Conservation (phyloP, 2,329 filamentous ascomycete species). For the Sclerotinia minor region DNA sequence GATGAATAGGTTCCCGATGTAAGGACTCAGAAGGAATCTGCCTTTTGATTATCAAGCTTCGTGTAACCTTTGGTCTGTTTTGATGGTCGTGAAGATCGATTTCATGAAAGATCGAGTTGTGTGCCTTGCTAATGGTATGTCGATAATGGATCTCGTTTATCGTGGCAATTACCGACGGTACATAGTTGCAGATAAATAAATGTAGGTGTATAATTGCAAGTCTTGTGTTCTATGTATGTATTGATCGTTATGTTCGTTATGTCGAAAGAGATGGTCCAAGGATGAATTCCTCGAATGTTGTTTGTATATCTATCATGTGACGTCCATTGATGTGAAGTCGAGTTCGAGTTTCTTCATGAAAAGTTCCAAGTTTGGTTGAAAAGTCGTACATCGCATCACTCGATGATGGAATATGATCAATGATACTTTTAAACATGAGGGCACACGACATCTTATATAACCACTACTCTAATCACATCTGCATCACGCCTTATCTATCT, state of each 20-base stretch:
- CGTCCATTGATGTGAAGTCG: not conserved
- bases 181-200: not conserved
- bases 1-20: not conserved
- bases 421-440: not conserved
- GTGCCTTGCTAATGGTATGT: not conserved
- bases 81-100: not conserved
- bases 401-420: not conserved
- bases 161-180: not conserved
- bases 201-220: not conserved
- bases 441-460: slow-evolving; percentile 21
- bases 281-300: not conserved
- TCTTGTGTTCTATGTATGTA: not conserved
- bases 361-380: not conserved
- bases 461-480: slow-evolving; percentile 6
- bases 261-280: too few species aligned
- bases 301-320: slow-evolving; percentile 17
- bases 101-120: slow-evolving; percentile 1
- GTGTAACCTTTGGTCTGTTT: not conserved
- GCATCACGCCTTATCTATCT: slow-evolving; percentile 16
- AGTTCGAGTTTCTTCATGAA: not conserved
- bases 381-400: not conserved
- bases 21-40: not conserved
- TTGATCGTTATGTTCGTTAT: not conserved
- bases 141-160: slow-evolving; percentile 9
- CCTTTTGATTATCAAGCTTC: slow-evolving; percentile 3